These are phyloP conservation scores for Lepidium campestre DNA, from an alignment of 441 rosid species.

Conservation along the genomic window DNA sequence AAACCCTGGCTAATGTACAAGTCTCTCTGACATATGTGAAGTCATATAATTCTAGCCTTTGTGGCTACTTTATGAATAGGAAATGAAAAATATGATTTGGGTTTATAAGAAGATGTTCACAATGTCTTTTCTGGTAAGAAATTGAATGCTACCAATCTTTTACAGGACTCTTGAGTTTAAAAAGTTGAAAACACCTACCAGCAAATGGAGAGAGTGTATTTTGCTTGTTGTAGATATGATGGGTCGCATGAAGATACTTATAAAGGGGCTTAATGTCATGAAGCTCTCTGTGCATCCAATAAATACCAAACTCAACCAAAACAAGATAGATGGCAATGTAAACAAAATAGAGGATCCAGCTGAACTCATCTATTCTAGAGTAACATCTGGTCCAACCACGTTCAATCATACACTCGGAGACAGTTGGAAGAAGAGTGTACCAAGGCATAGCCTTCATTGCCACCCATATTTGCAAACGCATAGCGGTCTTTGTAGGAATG, in stretches of 20 bases:
- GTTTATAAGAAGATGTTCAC: neutral
- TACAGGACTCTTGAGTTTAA: neutral
- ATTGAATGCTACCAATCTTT: neutral
- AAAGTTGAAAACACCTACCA: conserved; percentile 37
- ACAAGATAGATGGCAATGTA: conserved; percentile 53
- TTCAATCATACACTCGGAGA: conserved; percentile 84
- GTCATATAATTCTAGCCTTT: neutral
- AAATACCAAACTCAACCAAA: conserved; percentile 78
- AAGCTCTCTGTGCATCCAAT: conserved; percentile 94
- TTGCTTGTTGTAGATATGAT: conserved; percentile 95
- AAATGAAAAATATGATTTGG: neutral
- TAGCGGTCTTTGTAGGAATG: conserved; percentile 71
- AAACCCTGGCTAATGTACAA: neutral
- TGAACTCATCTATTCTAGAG: conserved; percentile 52
- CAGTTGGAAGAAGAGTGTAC: conserved; percentile 73
- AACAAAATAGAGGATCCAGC: conserved; percentile 47
- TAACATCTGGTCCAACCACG: conserved; percentile 86
- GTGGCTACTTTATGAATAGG: neutral
- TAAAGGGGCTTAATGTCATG: conserved; percentile 94
- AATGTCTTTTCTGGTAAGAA: neutral
- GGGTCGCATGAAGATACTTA: conserved; percentile 87
- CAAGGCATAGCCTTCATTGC: conserved; percentile 98
- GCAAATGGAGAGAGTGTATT: conserved; percentile 96
- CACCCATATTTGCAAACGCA: conserved; percentile 81
- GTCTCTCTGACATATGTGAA: neutral